phyloP scores from a whole-genome alignment of 2,329 filamentous ascomycete genomes.

The Diaporthe vaccinii region DNA sequence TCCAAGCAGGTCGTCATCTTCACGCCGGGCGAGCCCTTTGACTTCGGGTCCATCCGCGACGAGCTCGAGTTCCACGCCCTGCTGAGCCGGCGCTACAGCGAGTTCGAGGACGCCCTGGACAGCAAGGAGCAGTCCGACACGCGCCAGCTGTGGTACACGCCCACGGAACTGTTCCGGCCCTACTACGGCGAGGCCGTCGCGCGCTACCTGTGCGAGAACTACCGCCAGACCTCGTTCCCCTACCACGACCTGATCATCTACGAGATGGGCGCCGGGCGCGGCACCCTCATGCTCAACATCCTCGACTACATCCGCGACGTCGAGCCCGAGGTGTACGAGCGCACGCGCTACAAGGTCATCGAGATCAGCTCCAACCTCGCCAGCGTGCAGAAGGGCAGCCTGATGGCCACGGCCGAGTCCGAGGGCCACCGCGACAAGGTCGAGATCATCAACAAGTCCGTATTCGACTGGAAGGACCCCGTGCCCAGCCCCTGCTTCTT shows the following conservation, averaged over 20 bases:
- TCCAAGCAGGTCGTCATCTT: slow-evolving; percentile 98
- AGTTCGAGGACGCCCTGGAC: slow-evolving; percentile 92
- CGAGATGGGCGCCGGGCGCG: slow-evolving; percentile 98
- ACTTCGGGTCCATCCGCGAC: slow-evolving; percentile 85
- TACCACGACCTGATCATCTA: slow-evolving; percentile 98
- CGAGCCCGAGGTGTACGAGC: slow-evolving; percentile 92
- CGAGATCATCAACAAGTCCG: slow-evolving; percentile 93
- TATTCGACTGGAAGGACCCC: slow-evolving; percentile 92
- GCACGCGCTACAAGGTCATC: slow-evolving; percentile 95
- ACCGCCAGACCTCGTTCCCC: slow-evolving; percentile 92
- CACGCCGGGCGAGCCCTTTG: slow-evolving; percentile 89
- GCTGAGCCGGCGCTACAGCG: slow-evolving; percentile 83
- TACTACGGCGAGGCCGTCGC: slow-evolving; percentile 98
- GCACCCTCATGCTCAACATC: slow-evolving; percentile 98
- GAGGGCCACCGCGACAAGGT: slow-evolving; percentile 87
- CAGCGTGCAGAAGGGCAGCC: slow-evolving; percentile 78
- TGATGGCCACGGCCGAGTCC: slow-evolving; percentile 75
- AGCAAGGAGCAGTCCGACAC: slow-evolving; percentile 77
- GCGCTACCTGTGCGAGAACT: slow-evolving; percentile 95
- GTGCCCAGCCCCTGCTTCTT: slow-evolving; percentile 98
- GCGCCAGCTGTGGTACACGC: slow-evolving; percentile 97
- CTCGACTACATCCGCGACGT: slow-evolving; percentile 93
- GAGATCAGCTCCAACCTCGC: slow-evolving; percentile 92
- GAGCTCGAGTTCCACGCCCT: slow-evolving; percentile 86
- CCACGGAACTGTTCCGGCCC: slow-evolving; percentile 95